Evolutionary conservation across 2,329 filamentous ascomycete species (phyloP).

Genomic region (Tolypocladium cylindrosporum): DNA sequence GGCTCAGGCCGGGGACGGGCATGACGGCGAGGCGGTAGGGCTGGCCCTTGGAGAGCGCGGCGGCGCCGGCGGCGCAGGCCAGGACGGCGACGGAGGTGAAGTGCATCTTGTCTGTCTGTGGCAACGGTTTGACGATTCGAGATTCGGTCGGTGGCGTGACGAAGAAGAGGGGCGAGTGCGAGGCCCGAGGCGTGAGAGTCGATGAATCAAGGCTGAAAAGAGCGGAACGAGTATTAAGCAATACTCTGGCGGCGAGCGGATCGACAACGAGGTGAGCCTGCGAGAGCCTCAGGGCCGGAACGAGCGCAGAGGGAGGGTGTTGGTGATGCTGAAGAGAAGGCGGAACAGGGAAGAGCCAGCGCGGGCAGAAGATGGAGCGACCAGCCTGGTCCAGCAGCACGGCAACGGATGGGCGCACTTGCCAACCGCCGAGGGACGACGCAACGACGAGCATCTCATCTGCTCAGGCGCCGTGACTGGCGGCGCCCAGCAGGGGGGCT

Average conservation of each 20-base stretch:
- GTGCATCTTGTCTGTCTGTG: constrained; percentile 19
- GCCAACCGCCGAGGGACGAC: neutral
- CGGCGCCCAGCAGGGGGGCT: neutral
- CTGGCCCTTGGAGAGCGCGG: constrained; percentile 13
- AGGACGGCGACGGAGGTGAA: constrained; percentile 24
- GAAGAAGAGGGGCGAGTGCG: neutral
- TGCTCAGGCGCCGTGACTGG: neutral
- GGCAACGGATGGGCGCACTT: neutral
- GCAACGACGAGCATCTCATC: neutral
- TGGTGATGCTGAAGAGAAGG: neutral
- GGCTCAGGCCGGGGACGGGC: constrained; percentile 27
- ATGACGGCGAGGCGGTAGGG: constrained; percentile 28
- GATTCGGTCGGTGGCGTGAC: neutral
- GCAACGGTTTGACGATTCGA: neutral
- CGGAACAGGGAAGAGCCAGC: neutral
- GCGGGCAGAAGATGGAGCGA: neutral
- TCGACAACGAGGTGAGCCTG: constrained; percentile 3
- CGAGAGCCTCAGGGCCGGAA: neutral
- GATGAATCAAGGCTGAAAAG: neutral
- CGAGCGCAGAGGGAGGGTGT: neutral
- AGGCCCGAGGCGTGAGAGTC: neutral
- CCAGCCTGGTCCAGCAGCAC: neutral
- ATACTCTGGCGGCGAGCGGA: constrained; percentile 13
- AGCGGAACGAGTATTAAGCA: constrained; percentile 17
- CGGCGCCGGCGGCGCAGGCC: constrained; percentile 18